Percentiles rank a stretch among this genome's conserved stretches.
phyloP scores from a whole-genome alignment of 176 grass and related monocot genomes.

The Zea mays region Zm-B73-REFERENCE-NAM-5.0 NC_050100.1:223485501-223486000 shows the following conservation, averaged over 20 bases:
- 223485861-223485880: no score
- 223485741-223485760: no score
- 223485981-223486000: constrained; percentile 17
- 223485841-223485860: constrained; percentile 30
- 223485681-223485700: no score
- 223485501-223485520: constrained; percentile 18
- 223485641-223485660: no score
- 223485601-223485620: neutral
- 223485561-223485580: constrained; percentile 29
- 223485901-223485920: constrained; percentile 18
- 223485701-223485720: no score
- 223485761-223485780: no score
- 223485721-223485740: no score
- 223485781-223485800: no score
- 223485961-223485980: constrained; percentile 4
- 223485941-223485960: neutral
- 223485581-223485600: neutral
- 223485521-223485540: neutral
- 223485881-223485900: constrained; percentile 19
- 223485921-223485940: neutral
- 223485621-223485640: neutral
- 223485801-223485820: neutral
- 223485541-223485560: constrained; percentile 43
- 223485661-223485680: no score
- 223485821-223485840: neutral